Evolutionary conservation across 805 yeast genomes (phyloP).

Genomic region (Wickerhamomyces tratensis): DNA sequence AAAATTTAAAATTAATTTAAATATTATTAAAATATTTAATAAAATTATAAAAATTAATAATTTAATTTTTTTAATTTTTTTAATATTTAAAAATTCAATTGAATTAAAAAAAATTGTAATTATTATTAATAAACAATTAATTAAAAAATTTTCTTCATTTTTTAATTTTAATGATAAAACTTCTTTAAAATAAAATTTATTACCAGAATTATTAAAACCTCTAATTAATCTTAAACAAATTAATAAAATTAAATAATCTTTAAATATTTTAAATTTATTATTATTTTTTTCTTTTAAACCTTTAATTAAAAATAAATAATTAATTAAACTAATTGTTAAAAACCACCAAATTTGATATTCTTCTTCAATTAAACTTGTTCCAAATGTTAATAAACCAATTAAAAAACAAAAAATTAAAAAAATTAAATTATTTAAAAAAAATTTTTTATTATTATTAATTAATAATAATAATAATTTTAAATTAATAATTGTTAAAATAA

Average conservation of each 20-base stretch:
- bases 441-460: too few species aligned
- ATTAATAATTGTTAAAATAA: too few species aligned
- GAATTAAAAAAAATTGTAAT: constrained; percentile 25
- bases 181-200: constrained; percentile 50
- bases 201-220: constrained; percentile 89
- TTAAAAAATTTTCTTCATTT: constrained; percentile 12
- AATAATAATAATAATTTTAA: too few species aligned
- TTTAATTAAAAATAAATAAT: not conserved
- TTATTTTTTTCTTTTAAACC: not conserved
- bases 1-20: too few species aligned
- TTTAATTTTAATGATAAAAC: constrained; percentile 38
- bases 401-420: constrained; percentile 20
- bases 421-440: constrained; percentile 3
- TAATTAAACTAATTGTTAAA: constrained; percentile 4
- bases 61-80: too few species aligned
- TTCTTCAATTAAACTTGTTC: constrained; percentile 88
- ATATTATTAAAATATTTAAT: constrained; percentile 3
- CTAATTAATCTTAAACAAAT: constrained; percentile 47
- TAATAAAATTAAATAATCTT: constrained; percentile 2
- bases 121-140: constrained; percentile 40
- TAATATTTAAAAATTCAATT: too few species aligned
- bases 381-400: constrained; percentile 56
- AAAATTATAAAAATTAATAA: too few species aligned
- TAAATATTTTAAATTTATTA: constrained; percentile 1
- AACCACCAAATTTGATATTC: constrained; percentile 96